Conservation (phyloP, 768 basidiomycete species). For the Sporobolomyces pararoseus region DNA sequence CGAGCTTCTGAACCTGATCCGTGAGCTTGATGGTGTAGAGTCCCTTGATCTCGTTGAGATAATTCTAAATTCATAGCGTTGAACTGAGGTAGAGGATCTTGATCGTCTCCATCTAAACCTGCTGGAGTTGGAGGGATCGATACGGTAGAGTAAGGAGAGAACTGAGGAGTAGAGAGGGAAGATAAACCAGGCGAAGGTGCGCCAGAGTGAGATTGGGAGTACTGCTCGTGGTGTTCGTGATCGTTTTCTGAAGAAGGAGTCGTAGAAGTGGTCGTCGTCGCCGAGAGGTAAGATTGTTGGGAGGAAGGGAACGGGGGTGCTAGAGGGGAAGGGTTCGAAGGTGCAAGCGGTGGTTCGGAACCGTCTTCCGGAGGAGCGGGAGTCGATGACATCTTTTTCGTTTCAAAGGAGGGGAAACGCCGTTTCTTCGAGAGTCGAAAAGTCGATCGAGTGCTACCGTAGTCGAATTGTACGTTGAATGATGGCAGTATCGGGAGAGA, state of each 20-base stretch:
- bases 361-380: neutral
- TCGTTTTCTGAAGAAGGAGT: neutral
- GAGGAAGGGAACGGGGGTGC: neutral
- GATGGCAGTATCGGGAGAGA: no score
- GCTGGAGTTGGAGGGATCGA: conserved; percentile 12
- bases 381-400: neutral
- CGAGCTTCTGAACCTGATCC: conserved; percentile 2
- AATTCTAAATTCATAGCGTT: conserved; percentile 7
- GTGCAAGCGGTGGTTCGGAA: conserved; percentile 3
- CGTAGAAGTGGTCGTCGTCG: neutral
- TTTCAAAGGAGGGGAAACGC: neutral
- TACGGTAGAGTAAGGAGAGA: conserved; percentile 15
- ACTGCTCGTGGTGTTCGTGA: neutral
- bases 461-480: neutral
- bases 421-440: no score
- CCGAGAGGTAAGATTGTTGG: conserved; percentile 1
- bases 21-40: conserved; percentile 6
- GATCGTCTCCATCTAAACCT: neutral
- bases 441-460: no score
- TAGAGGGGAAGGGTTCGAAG: neutral
- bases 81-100: conserved; percentile 1
- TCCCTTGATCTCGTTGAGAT: neutral
- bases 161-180: neutral
- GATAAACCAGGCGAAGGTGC: conserved; percentile 6
- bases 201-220: neutral